Evolutionary conservation across 2,329 filamentous ascomycete species (phyloP).

Genomic region (Exophiala xenobiotica): DNA sequence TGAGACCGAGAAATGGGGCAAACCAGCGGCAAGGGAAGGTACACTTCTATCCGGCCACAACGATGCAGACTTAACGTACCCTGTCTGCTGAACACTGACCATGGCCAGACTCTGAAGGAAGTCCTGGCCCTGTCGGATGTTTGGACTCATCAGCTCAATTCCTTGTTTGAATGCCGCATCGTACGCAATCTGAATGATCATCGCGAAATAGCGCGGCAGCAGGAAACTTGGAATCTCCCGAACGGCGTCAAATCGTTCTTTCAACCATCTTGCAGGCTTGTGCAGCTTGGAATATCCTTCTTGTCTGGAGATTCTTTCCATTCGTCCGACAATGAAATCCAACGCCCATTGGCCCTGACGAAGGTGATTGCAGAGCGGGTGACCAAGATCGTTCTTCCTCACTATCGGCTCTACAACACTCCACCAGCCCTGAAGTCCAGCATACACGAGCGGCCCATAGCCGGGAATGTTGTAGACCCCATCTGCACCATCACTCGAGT

Average conservation of each 20-base stretch:
- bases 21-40: constrained; percentile 82
- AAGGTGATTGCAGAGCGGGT: constrained; percentile 89
- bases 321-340: constrained; percentile 77
- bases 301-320: constrained; percentile 69
- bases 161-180: constrained; percentile 75
- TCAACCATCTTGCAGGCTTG: constrained; percentile 73
- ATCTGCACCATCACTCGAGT: constrained; percentile 74
- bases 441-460: constrained; percentile 83
- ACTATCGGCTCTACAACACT: constrained; percentile 83
- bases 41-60: constrained; percentile 83
- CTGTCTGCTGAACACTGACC: constrained; percentile 88
- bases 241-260: constrained; percentile 81
- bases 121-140: constrained; percentile 76
- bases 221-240: constrained; percentile 83
- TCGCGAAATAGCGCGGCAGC: constrained; percentile 86
- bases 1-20: constrained; percentile 89
- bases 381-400: constrained; percentile 83
- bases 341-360: constrained; percentile 89
- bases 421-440: constrained; percentile 98
- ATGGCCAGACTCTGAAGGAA: constrained; percentile 87
- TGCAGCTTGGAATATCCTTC: constrained; percentile 62
- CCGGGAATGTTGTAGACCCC: constrained; percentile 88
- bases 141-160: constrained; percentile 74
- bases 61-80: constrained; percentile 84
- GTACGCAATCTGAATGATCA: constrained; percentile 85